Evolutionary conservation across 1,284 basidiomycete species (phyloP).

Genomic region (Malassezia globosa): DNA sequence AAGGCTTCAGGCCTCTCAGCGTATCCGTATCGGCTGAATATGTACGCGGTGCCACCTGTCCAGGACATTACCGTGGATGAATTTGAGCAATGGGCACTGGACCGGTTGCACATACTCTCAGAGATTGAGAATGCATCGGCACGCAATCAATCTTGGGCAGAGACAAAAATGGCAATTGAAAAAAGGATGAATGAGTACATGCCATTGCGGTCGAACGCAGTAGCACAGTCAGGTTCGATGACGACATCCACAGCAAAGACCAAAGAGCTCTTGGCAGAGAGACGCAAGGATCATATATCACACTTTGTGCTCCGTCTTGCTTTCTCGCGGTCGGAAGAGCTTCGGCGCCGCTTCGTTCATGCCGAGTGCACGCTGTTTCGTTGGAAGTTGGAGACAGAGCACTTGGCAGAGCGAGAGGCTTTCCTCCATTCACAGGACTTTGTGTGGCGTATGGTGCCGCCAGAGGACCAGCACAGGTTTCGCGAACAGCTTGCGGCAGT

Average conservation of each 20-base stretch:
- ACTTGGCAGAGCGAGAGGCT: conserved; percentile 55
- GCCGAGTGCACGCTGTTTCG: conserved; percentile 77
- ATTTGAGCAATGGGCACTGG: conserved; percentile 83
- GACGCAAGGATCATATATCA: conserved; percentile 75
- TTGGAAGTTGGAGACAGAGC: conserved; percentile 68
- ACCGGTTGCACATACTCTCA: conserved; percentile 72
- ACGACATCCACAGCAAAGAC: conserved; percentile 48
- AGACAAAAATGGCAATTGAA: conserved; percentile 58
- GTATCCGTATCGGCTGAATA: conserved; percentile 42
- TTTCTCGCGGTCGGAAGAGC: conserved; percentile 88
- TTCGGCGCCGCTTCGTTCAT: conserved; percentile 76
- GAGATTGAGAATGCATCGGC: conserved; percentile 86
- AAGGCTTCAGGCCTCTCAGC: conserved; percentile 14
- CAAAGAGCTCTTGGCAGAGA: conserved; percentile 54
- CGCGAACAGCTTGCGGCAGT: conserved; percentile 52
- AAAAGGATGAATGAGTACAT: conserved; percentile 61
- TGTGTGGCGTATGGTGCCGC: conserved; percentile 62
- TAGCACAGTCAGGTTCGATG: conserved; percentile 44
- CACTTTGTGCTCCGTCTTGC: conserved; percentile 91
- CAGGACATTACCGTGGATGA: conserved; percentile 90
- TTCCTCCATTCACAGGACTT: conserved; percentile 71
- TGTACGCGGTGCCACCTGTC: conserved; percentile 70
- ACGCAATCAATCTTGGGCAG: conserved; percentile 68
- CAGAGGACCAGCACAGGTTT: conserved; percentile 55
- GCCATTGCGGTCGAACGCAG: conserved; percentile 58